Base-by-base conservation (phyloP, 345 rosid species). In the Gossypium turneri region DNA sequence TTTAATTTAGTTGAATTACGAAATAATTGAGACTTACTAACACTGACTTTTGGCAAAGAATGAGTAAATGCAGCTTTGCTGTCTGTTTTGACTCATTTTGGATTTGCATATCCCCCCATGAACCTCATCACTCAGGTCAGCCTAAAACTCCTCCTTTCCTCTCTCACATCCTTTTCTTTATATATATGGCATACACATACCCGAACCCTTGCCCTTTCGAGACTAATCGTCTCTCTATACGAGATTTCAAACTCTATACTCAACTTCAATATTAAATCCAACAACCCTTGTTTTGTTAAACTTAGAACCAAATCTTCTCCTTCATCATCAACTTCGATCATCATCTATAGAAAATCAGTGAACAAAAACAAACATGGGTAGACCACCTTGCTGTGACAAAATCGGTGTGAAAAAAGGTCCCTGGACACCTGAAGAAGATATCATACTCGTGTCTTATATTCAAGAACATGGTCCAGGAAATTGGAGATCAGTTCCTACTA, bases 401-500 rank as follows among this genome's bases (percentile, higher is more conserved):
- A 72, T 82, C 13, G 90, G 88, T n/a, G 89, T 94, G 73, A 94
- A 92, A 87, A 94, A 92, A 85, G 98, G 98, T 19, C 98, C 98
- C 29, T 94, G 98, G 98, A 94, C 98, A 19, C 98, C 98, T 0
- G 98, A 94, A 77, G 98, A 94, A 84, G 98, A 94, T 77, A 94
- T 94, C 82, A 84, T 87, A 64, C 80, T 94, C 72, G 98, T 94
- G 72, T 91, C 98, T 59, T 86, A 88, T 55, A 90, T 94, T 74
- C 98, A 92, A 79, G 90, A 91, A 73, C 95, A 90, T 71, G 98
- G 98, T 17, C 97, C 98, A 47, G 98, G 96, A 16, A 93, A 91
- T 66, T 95, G 99, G 99, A 89, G 91, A 87, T 83, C 94, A 20
- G 94, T 94, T 57, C 98, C 98, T 13, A 56, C 88, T 15, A 86